These are phyloP conservation scores for Xylariales sp. DNA, from an alignment of 2,329 filamentous ascomycete genomes.

Conservation along the genomic window DNA sequence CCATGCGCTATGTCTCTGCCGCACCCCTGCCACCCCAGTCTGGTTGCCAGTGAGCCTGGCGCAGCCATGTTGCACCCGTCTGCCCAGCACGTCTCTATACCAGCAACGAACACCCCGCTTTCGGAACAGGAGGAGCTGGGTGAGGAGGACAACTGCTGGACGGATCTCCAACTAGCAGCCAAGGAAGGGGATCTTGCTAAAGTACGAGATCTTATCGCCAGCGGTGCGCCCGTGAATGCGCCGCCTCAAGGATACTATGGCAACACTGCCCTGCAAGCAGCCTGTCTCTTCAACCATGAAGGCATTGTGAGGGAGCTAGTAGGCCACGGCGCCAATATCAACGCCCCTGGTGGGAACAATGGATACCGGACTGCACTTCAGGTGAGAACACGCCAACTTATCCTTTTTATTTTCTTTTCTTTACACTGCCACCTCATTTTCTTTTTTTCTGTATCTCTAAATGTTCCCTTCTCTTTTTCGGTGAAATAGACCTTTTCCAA, in stretches of 20 bases:
- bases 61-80: too few species aligned
- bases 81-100: slow-evolving; percentile 4
- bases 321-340: slow-evolving; percentile 14
- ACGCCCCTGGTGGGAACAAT: slow-evolving; percentile 23
- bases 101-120: not conserved
- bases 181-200: slow-evolving; percentile 22
- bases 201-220: slow-evolving; percentile 19
- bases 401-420: too few species aligned
- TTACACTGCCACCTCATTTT: too few species aligned
- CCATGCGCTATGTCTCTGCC: too few species aligned
- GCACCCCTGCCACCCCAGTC: not conserved
- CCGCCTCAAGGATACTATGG: slow-evolving; percentile 18
- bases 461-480: too few species aligned
- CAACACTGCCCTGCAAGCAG: slow-evolving; percentile 23
- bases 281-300: slow-evolving; percentile 18
- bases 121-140: slow-evolving; percentile 6
- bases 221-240: slow-evolving; percentile 21
- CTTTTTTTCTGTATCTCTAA: too few species aligned
- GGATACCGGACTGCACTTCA: slow-evolving; percentile 28
- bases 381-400: not conserved
- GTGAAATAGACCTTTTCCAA: too few species aligned
- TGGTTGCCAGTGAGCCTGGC: not conserved
- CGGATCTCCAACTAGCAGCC: slow-evolving; percentile 28
- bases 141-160: slow-evolving; percentile 27
- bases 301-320: slow-evolving; percentile 15